phyloP scores from a whole-genome alignment of 345 rosid genomes.

The Citrus cavaleriei region DNA sequence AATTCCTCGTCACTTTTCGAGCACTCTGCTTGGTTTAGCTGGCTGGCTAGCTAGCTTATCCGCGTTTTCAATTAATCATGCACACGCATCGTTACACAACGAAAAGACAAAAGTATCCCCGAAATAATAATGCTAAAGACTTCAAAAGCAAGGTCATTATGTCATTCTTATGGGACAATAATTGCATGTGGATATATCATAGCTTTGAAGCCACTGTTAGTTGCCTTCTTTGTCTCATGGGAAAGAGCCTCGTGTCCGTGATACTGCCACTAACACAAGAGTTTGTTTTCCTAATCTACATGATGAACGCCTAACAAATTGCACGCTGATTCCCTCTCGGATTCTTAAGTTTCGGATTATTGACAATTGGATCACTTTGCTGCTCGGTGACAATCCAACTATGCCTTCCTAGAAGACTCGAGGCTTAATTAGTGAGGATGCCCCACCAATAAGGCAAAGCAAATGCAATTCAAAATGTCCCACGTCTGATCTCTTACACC shows the following conservation, averaged over 20 bases:
- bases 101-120: background rate
- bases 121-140: background rate
- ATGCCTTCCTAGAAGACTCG: background rate
- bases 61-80: background rate
- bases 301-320: background rate
- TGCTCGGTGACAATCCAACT: too few relatives aligned
- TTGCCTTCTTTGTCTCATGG: conserved; percentile 16
- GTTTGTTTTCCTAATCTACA: background rate
- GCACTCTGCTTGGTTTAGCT: background rate
- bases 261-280: background rate
- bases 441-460: background rate
- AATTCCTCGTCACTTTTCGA: background rate
- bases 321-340: background rate
- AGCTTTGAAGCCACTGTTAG: background rate
- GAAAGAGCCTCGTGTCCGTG: conserved; percentile 21
- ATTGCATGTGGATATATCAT: background rate
- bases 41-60: background rate
- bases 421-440: background rate
- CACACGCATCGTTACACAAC: background rate
- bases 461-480: background rate
- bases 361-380: background rate
- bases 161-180: background rate
- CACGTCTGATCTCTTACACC: too few relatives aligned
- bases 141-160: background rate
- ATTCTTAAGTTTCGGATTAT: background rate